Percentiles rank a stretch among this genome's conserved stretches.
Conservation (phyloP, 192 early-diverging fungal genomes). For the Backusella sp. region DNA sequence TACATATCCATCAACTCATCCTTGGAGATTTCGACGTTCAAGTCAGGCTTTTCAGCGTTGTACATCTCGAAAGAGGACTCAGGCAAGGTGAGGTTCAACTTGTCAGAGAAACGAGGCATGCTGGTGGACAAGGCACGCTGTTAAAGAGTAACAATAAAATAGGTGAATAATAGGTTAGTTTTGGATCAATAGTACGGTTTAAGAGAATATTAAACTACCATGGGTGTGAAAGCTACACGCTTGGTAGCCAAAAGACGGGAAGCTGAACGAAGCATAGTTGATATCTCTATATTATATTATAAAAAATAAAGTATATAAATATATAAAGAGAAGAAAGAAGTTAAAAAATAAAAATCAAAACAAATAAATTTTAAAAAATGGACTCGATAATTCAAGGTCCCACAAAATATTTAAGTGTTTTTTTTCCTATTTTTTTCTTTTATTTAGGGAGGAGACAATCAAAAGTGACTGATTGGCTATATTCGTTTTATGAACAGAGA, state of each 20-base stretch:
- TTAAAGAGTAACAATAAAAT: neutral
- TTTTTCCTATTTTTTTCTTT: neutral
- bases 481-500: neutral
- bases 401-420: constrained; percentile 11
- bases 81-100: constrained; percentile 69
- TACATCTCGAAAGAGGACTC: constrained; percentile 77
- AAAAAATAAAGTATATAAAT: constrained; percentile 13
- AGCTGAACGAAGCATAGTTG: constrained; percentile 37
- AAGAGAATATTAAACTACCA: neutral
- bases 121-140: constrained; percentile 41
- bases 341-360: constrained; percentile 12
- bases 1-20: constrained; percentile 80
- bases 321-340: constrained; percentile 14
- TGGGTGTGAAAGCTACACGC: constrained; percentile 22
- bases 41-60: constrained; percentile 75
- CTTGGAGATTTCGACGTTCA: constrained; percentile 63
- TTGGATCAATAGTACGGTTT: neutral
- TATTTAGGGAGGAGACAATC: constrained; percentile 5
- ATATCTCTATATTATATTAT: constrained; percentile 8
- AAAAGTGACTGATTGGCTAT: constrained; percentile 8
- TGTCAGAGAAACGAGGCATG: constrained; percentile 23
- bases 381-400: constrained; percentile 9
- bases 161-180: neutral
- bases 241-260: constrained; percentile 35
- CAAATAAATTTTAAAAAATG: constrained; percentile 5